Conservation (phyloP, 305 asterid genomes). For the Plantago rigida region DNA sequence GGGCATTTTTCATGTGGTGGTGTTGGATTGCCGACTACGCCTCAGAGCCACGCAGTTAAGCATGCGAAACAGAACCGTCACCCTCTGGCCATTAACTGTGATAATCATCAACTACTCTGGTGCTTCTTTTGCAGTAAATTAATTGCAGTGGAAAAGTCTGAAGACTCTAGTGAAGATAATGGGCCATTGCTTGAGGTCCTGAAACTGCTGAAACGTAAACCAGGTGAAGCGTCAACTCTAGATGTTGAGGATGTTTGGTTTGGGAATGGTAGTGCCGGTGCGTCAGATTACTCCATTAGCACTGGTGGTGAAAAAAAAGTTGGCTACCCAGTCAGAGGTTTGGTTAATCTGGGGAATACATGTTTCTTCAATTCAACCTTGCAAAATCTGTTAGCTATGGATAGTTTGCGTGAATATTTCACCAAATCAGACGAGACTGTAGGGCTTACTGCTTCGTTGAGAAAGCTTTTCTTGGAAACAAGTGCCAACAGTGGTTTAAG, state of each 20-base stretch:
- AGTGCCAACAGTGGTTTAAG: constrained; percentile 36
- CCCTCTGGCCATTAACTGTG: constrained; percentile 54
- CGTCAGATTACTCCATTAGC: constrained; percentile 32
- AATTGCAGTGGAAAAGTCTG: constrained; percentile 40
- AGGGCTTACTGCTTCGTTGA: constrained; percentile 59
- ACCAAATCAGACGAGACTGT: constrained; percentile 47
- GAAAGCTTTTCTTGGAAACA: constrained; percentile 57
- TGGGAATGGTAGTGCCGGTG: constrained; percentile 51
- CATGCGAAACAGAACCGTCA: constrained; percentile 66
- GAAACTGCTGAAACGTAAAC: constrained; percentile 47
- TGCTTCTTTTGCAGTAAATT: constrained; percentile 62
- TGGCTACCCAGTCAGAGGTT: constrained; percentile 53
- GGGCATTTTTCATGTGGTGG: constrained; percentile 89
- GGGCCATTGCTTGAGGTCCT: constrained; percentile 47
- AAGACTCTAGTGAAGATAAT: constrained; percentile 36
- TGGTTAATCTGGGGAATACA: constrained; percentile 84
- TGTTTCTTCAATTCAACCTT: constrained; percentile 83
- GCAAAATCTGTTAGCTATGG: constrained; percentile 71
- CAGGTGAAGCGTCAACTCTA: constrained; percentile 34
- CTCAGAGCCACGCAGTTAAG: constrained; percentile 68
- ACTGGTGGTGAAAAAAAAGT: constrained; percentile 28
- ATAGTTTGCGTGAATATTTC: constrained; percentile 48
- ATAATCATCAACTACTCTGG: constrained; percentile 61
- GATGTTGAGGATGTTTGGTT: constrained; percentile 78
- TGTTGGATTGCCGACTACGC: constrained; percentile 65